A percentile compares a stretch with the other conserved stretches of the same genome.
phyloP scores from a whole-genome alignment of 192 early-diverging fungal species.

The Physocladia obscura region DNA sequence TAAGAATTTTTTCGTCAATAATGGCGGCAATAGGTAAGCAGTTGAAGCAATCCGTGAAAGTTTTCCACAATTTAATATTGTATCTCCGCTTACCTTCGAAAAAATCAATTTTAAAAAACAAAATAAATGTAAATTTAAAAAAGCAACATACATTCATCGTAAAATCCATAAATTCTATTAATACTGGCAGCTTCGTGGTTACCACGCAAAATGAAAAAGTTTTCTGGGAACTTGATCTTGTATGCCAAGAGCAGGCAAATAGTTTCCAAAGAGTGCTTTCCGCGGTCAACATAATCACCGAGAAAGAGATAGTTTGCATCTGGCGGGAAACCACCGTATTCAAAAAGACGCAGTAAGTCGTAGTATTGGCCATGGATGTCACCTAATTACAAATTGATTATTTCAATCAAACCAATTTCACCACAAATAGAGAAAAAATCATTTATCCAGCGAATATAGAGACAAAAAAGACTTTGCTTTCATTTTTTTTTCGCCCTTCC shows the following conservation, averaged over 20 bases:
- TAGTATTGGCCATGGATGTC: conserved; percentile 97
- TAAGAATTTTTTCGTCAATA: conserved; percentile 97
- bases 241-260: conserved; percentile 95
- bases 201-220: conserved; percentile 98
- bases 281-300: conserved; percentile 97
- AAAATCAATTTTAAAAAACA: not conserved
- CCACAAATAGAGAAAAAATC: not conserved
- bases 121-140: conserved; percentile 55
- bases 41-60: conserved; percentile 99
- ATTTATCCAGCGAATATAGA: not conserved
- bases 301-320: conserved; percentile 96
- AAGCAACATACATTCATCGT: conserved; percentile 81
- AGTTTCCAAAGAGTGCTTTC: conserved; percentile 95
- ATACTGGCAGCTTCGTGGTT: conserved; percentile 98
- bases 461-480: too few species aligned
- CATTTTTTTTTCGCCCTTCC: too few species aligned
- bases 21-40: conserved; percentile 96
- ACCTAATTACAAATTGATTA: conserved; percentile 29
- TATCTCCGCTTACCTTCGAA: conserved; percentile 84
- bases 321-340: conserved; percentile 94
- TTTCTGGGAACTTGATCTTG: conserved; percentile 99
- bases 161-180: conserved; percentile 98
- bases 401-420: not conserved
- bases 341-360: conserved; percentile 91
- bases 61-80: conserved; percentile 99